Percentiles rank a stretch among this genome's conserved stretches.
Evolutionary conservation across 176 grass and related monocot genomes (phyloP).

Genomic region (Juncus effusus): DNA sequence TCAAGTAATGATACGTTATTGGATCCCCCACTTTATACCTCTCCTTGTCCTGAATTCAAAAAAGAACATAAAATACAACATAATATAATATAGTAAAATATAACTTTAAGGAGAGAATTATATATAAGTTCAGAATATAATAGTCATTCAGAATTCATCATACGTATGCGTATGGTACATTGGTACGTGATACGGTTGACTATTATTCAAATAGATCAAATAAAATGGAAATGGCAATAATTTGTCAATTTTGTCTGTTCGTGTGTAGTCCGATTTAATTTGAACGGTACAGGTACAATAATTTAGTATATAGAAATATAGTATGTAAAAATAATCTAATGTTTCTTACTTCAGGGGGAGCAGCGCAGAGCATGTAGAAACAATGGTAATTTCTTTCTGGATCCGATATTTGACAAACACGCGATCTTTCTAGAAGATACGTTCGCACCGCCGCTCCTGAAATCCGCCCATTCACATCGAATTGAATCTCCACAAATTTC

Average conservation of each 20-base stretch:
- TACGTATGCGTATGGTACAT: too few relatives aligned
- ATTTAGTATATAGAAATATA: slow-evolving; percentile 16
- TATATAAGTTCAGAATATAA: neutral
- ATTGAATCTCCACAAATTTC: slow-evolving; percentile 94
- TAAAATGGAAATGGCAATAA: neutral
- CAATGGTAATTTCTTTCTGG: slow-evolving; percentile 93
- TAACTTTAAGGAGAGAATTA: neutral
- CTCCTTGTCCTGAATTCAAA: slow-evolving; percentile 54
- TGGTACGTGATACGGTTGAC: too few relatives aligned
- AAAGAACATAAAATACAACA: slow-evolving; percentile 5
- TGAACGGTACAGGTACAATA: neutral
- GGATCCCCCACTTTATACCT: slow-evolving; percentile 81
- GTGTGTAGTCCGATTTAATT: neutral
- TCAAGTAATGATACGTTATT: slow-evolving; percentile 85
- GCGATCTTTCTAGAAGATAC: slow-evolving; percentile 83
- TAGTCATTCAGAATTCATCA: neutral
- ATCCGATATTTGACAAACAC: slow-evolving; percentile 93
- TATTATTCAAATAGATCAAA: neutral
- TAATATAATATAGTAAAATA: slow-evolving; percentile 1
- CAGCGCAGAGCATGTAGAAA: slow-evolving; percentile 89
- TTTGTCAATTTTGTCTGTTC: neutral
- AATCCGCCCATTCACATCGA: slow-evolving; percentile 67
- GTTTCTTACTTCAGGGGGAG: slow-evolving; percentile 57
- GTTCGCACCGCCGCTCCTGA: slow-evolving; percentile 91
- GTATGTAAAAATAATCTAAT: neutral